Conservation (phyloP, 257 asterid genomes). For the Lithospermum erythrorhizon region DNA sequence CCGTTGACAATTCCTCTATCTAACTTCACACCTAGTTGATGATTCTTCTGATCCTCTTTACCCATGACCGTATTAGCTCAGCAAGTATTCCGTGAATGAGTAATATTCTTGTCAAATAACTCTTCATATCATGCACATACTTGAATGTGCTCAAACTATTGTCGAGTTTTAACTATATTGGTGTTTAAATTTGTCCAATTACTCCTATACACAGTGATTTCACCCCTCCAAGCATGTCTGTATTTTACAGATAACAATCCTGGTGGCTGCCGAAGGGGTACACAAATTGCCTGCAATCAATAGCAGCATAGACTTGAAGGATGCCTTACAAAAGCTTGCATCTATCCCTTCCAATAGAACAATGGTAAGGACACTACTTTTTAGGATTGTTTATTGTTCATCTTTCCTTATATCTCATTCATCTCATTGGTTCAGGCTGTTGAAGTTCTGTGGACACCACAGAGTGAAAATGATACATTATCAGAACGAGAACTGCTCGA, state of each 20-base stretch:
- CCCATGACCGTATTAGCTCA: neutral
- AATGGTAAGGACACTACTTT: slow-evolving; percentile 32
- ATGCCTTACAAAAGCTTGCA: slow-evolving; percentile 78
- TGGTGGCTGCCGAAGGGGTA: slow-evolving; percentile 88
- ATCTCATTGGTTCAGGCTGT: slow-evolving; percentile 48
- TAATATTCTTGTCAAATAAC: no score
- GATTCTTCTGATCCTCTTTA: no score
- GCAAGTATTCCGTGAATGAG: neutral
- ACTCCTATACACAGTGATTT: neutral
- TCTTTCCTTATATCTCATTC: slow-evolving; percentile 7
- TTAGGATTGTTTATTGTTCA: slow-evolving; percentile 1
- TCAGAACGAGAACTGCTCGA: slow-evolving; percentile 82
- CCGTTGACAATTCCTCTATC: no score
- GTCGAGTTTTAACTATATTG: neutral
- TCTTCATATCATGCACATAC: neutral
- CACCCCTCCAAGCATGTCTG: neutral
- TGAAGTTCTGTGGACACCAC: slow-evolving; percentile 97
- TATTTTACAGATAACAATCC: slow-evolving; percentile 52
- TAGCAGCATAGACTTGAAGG: slow-evolving; percentile 64
- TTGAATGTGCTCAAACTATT: neutral
- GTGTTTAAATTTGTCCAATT: neutral
- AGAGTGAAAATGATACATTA: slow-evolving; percentile 63
- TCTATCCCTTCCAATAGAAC: slow-evolving; percentile 75
- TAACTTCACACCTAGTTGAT: no score
- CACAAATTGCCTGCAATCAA: slow-evolving; percentile 68